Evolutionary conservation across 1,284 basidiomycete genomes (phyloP), one percentile per base, ranked within the genome.

Genomic region (Cutaneotrichosporon sp.): DNA sequence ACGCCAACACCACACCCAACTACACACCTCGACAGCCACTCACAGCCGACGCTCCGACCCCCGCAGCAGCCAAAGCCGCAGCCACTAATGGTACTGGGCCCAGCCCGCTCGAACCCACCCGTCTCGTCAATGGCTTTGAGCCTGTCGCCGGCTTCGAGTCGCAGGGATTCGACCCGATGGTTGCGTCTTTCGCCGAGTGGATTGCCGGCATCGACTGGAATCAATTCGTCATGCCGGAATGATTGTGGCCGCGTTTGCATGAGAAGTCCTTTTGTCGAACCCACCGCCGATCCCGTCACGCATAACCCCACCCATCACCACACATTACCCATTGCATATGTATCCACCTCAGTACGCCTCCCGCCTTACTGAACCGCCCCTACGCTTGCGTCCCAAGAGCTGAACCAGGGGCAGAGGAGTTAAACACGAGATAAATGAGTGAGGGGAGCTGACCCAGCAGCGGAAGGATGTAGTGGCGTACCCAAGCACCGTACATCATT

Each of bases 141-240:
- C 42, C 8, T 3, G 42, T 7, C 18, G 42, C 18, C 18, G 42
- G 42, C 42, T 46, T 46, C 7, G 42, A 46, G 42, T 46, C 42
- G 42, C 42, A 46, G 42, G 42, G 42, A 18, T 46, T 46, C 18
- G 34, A 56, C 38, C 22, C 55, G 11, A 36, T 56, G 22, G 38
- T 56, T 11, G 26, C 55, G 14, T 56, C 55, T 11, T 56, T 56
- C 22, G 55, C 55, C 2, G 36, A 11, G 22, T 56, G 55, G 55
- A 56, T 56, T 4, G 36, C 21, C 7, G 38, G 38, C 10, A 56
- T 56, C 22, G 26, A 56, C 55, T 56, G 55, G 55, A 40, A 40
- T 21, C 55, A 56, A 34, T 36, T 55, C 32, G 53, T 38, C n/a
- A 13, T 22, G 34, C 34, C 32, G 1, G 53, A 36, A 3, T 52